Evolutionary conservation across 1,284 basidiomycete species (phyloP).

Genomic region (Polyporus tsugae): DNA sequence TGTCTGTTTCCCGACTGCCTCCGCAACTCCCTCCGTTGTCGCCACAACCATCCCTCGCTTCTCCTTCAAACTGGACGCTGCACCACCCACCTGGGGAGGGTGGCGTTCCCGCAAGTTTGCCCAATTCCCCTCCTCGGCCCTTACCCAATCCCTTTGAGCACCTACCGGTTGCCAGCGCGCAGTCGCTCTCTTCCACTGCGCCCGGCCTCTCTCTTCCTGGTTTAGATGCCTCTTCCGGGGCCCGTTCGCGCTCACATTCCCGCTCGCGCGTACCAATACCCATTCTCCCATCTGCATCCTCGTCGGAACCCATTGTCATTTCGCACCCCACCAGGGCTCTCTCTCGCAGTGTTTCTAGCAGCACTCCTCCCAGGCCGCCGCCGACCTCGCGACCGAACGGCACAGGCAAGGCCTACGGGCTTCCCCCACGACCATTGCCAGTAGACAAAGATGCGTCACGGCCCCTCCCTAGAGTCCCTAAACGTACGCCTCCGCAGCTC

Average conservation of each 20-base stretch:
- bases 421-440: conserved; percentile 10
- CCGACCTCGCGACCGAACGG: conserved; percentile 1
- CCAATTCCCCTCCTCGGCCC: conserved; percentile 15
- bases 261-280: conserved; percentile 25
- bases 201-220: conserved; percentile 2
- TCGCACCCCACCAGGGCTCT: conserved; percentile 22
- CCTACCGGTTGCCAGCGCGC: conserved; percentile 7
- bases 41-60: conserved; percentile 24
- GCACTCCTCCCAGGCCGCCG: background rate
- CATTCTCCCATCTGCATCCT: conserved; percentile 25
- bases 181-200: conserved; percentile 5
- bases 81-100: conserved; percentile 25
- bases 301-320: conserved; percentile 27
- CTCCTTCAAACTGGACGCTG: conserved; percentile 19
- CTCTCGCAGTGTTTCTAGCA: conserved; percentile 20
- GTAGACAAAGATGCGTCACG: conserved; percentile 13
- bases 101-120: conserved; percentile 5
- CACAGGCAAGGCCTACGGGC: conserved; percentile 5
- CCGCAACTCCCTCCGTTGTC: conserved; percentile 27
- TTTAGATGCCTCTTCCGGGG: conserved; percentile 9
- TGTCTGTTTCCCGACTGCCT: conserved; percentile 15
- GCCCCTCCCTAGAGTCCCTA: conserved; percentile 4
- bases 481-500: conserved; percentile 16
- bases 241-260: conserved; percentile 18
- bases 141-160: conserved; percentile 15